Percentiles rank a stretch among this genome's conserved stretches.
These are phyloP conservation scores for Pythium biforme DNA, from an alignment of 352 stramenopile species.

Conservation along the genomic window DNA sequence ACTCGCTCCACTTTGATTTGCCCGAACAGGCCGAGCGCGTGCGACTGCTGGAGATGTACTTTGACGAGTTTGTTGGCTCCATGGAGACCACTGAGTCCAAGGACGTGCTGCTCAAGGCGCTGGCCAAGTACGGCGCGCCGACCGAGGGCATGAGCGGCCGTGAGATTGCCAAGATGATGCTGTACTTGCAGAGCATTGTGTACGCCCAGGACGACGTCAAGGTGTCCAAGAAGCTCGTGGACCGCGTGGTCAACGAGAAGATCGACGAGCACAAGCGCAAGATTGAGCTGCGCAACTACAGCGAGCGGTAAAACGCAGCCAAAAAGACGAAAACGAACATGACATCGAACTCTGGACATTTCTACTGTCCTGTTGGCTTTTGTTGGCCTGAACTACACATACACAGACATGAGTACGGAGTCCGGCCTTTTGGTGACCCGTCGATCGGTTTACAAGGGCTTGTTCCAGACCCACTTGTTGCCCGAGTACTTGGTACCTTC, in stretches of 20 bases:
- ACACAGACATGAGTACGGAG: too few species aligned
- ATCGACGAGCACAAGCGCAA: conserved; percentile 76
- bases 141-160: conserved; percentile 81
- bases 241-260: conserved; percentile 68
- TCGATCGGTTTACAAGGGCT: conserved; percentile 34
- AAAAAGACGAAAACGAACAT: background rate
- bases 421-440: too few species aligned
- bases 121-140: conserved; percentile 46
- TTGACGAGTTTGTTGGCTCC: conserved; percentile 51
- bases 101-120: conserved; percentile 32
- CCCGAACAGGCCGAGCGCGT: conserved; percentile 62
- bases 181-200: conserved; percentile 82
- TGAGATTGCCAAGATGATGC: conserved; percentile 87
- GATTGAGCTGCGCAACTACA: conserved; percentile 53
- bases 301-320: conserved; percentile 17
- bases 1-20: conserved; percentile 78
- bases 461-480: conserved; percentile 89
- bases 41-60: conserved; percentile 71
- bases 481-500: conserved; percentile 74
- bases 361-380: too few species aligned
- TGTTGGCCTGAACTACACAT: too few species aligned
- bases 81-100: conserved; percentile 21
- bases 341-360: too few species aligned
- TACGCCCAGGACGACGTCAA: conserved; percentile 67
- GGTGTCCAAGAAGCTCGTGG: conserved; percentile 47